Evolutionary conservation across 345 rosid genomes (phyloP).

Genomic region (Syzygium oleosum): DNA sequence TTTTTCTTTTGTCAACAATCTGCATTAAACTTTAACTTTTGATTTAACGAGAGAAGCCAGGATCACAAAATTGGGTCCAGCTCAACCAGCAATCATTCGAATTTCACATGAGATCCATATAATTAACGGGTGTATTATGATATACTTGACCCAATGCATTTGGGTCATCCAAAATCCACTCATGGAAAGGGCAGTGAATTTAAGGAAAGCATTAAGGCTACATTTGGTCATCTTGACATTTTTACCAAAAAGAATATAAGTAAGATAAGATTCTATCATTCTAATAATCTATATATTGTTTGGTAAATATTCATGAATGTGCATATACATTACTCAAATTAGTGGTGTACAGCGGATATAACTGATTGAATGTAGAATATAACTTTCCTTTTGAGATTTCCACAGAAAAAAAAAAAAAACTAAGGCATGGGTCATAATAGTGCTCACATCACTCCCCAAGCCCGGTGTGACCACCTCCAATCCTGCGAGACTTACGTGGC

Average conservation of each 20-base stretch:
- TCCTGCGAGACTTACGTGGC: fast-evolving
- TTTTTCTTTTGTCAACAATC: no score
- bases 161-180: neutral
- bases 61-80: no score
- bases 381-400: neutral
- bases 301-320: neutral
- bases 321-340: neutral
- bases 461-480: fast-evolving
- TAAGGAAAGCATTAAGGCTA: neutral
- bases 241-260: neutral
- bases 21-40: no score
- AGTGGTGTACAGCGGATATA: fast-evolving
- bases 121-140: no score
- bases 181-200: neutral
- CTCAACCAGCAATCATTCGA: no score
- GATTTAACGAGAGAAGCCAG: no score
- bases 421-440: fast-evolving
- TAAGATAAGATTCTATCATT: neutral
- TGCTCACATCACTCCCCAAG: neutral
- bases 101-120: no score
- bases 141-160: no score
- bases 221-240: neutral
- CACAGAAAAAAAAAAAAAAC: neutral
- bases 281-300: fast-evolving
- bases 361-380: neutral